phyloP scores from a whole-genome alignment of 192 early-diverging fungal genomes.

The Spinellus fusiger region DNA sequence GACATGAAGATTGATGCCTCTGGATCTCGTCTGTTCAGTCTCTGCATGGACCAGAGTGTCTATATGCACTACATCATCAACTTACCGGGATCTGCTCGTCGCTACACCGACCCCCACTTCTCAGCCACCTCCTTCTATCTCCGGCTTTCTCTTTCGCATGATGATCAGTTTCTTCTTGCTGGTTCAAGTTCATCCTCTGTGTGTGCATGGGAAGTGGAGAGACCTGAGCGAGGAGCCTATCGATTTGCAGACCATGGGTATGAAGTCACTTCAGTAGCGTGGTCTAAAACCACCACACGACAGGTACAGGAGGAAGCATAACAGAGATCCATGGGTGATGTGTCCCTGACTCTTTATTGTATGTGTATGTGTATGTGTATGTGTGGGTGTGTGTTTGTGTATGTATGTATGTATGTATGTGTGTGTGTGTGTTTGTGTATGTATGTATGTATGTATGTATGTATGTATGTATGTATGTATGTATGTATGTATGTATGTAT shows the following conservation, averaged over 20 bases:
- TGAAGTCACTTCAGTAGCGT: slow-evolving; percentile 71
- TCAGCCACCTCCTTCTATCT: slow-evolving; percentile 64
- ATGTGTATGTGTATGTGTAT: neutral
- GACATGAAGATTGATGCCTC: slow-evolving; percentile 57
- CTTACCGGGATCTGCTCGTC: slow-evolving; percentile 41
- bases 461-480: no score
- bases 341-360: neutral
- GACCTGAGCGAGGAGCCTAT: slow-evolving; percentile 35
- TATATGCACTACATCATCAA: slow-evolving; percentile 62
- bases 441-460: no score
- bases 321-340: no score
- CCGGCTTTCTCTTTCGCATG: slow-evolving; percentile 61
- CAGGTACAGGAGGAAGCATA: no score
- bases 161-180: slow-evolving; percentile 62
- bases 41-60: slow-evolving; percentile 67
- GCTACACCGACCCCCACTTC: slow-evolving; percentile 53
- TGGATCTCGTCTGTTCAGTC: slow-evolving; percentile 62
- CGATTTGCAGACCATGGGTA: slow-evolving; percentile 58
- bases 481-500: neutral
- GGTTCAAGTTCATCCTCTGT: slow-evolving; percentile 62
- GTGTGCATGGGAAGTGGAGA: slow-evolving; percentile 67
- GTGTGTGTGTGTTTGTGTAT: no score
- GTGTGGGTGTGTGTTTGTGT: neutral
- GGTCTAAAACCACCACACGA: slow-evolving; percentile 41
- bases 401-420: neutral